phyloP scores from a whole-genome alignment of 768 basidiomycete genomes.

The Lentinula sp. region DNA sequence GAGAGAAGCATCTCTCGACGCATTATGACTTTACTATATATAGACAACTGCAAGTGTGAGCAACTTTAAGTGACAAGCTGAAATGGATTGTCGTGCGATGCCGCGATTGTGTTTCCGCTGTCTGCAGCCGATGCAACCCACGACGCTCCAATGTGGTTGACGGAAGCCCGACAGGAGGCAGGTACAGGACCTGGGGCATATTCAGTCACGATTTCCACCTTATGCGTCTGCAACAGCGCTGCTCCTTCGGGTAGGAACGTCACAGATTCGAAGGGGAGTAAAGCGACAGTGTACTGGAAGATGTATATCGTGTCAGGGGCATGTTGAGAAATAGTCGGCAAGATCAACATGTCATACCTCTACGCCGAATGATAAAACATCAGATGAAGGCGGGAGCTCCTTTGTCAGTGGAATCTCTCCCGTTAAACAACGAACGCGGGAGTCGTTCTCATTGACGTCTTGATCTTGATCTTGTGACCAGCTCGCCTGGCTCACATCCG shows the following conservation, averaged over 20 bases:
- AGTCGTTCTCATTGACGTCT: neutral
- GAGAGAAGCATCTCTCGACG: too few species aligned
- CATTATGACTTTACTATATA: too few species aligned
- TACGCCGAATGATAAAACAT: slow-evolving; percentile 19
- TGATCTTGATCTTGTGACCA: slow-evolving; percentile 18
- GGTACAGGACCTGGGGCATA: slow-evolving; percentile 18
- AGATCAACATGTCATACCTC: slow-evolving; percentile 15
- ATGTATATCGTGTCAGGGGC: neutral
- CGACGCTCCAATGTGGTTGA: neutral
- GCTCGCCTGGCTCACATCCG: slow-evolving; percentile 17
- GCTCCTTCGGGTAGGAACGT: slow-evolving; percentile 11
- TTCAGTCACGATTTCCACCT: slow-evolving; percentile 21
- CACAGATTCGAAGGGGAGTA: slow-evolving; percentile 18
- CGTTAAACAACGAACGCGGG: slow-evolving; percentile 15
- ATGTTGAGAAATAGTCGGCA: neutral
- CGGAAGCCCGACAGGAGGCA: slow-evolving; percentile 12
- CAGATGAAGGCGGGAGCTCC: slow-evolving; percentile 22
- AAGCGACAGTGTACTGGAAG: slow-evolving; percentile 15
- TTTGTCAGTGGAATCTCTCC: slow-evolving; percentile 27
- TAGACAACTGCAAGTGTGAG: neutral
- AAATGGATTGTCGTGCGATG: neutral
- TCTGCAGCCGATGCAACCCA: neutral
- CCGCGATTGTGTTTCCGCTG: neutral
- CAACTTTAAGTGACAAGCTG: neutral
- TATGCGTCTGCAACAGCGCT: slow-evolving; percentile 14